Evolutionary conservation across 257 asterid genomes (phyloP).

Genomic region (Nicotiana paniculata): DNA sequence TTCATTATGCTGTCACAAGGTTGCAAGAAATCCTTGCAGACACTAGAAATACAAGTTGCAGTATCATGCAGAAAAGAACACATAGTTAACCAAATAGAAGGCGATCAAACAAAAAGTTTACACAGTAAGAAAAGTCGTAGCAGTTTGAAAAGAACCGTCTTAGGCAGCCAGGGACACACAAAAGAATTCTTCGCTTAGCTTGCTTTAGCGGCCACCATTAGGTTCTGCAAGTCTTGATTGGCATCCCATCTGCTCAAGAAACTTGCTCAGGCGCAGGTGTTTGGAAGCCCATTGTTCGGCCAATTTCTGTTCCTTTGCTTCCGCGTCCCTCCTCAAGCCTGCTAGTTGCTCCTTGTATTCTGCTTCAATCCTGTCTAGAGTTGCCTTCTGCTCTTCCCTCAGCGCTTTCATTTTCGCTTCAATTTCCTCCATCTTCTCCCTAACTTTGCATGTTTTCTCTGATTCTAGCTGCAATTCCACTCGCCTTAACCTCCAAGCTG

Average conservation of each 20-base stretch:
- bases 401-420: constrained; percentile 75
- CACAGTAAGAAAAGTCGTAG: not conserved
- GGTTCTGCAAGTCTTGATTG: constrained; percentile 32
- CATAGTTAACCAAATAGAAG: not conserved
- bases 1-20: not conserved
- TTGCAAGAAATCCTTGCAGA: not conserved
- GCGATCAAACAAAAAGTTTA: not conserved
- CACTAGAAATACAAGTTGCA: not conserved
- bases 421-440: constrained; percentile 73
- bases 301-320: constrained; percentile 77
- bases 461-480: constrained; percentile 81
- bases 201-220: constrained; percentile 17
- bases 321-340: constrained; percentile 80
- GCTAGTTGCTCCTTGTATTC: constrained; percentile 76
- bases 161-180: not conserved
- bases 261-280: constrained; percentile 53
- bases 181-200: not conserved
- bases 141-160: not conserved
- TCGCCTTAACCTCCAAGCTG: constrained; percentile 77
- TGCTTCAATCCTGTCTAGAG: constrained; percentile 61
- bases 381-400: constrained; percentile 61
- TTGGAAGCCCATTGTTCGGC: constrained; percentile 90
- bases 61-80: not conserved
- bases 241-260: constrained; percentile 72
- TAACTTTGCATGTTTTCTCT: constrained; percentile 63